Evolutionary conservation across 2,329 filamentous ascomycete species (phyloP), one percentile per base, ranked within the genome.

Genomic region (Alternaria atra): DNA sequence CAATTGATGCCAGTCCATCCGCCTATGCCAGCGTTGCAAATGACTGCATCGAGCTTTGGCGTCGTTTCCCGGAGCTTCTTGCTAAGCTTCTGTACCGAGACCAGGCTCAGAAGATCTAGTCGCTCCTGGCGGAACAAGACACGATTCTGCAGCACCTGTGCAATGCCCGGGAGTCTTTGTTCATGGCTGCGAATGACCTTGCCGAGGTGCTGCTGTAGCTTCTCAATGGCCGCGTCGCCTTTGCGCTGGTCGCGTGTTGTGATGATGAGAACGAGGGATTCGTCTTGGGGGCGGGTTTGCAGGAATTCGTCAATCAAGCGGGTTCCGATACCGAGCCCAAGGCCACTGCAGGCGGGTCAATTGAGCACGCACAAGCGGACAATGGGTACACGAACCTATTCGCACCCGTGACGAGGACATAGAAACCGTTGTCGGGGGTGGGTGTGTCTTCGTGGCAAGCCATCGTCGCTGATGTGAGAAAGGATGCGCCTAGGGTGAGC

Each of bases 281-380:
- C 86, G 30, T 84, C 83, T 50, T 87, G 83, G 30, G 90, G 87
- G 35, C 88, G 89, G 12, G 87, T 87, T 60, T 84, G 82, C 61
- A 97, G 87, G 82, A 97, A 97, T 72, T 97, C 92, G 82, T 97
- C 92, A 70, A 97, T 94, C 58, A 97, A 85, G 62, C 93, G 91
- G 73, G 91, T 88, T 76, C 91, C 91, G 68, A 92, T 93, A 56
- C 90, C 90, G 71, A 94, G 91, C 44, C 94, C 94, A 44, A 97
- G 88, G 62, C 94, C 94, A 76, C 94, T 97, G 78, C 23, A 25
- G 29, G 43, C 27, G n/a, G 32, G 71, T 82, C 63, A 82, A 75
- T 66, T 58, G 51, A 32, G 52, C 15, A 15, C 17, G 12, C 7
- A 2, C 8, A 12, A 34, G 32, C 1, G 5, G n/a, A 13, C 5